Base-by-base conservation (phyloP, 2,329 filamentous ascomycete species). In the Proliferodiscus dingleyae region DNA sequence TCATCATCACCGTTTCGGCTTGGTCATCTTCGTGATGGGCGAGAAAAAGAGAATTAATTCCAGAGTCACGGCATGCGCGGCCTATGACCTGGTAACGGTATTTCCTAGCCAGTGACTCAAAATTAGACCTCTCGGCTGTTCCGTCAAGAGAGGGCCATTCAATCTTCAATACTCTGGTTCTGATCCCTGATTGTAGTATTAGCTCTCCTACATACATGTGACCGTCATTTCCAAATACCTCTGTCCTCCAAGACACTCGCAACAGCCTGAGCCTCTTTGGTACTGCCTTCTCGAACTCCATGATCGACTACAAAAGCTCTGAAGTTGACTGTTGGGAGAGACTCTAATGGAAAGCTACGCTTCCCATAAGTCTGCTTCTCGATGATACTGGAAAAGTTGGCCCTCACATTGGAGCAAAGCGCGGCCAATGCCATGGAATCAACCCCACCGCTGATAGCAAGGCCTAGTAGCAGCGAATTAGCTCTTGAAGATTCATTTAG, bases 391-490 rank as follows among this genome's bases (percentile, higher is more conserved):
- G 30, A 11, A 36, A 8, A 30, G 33, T 22, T 7, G 29, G 45
- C 21, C 30, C 54, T 43, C 66, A 65, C 28, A 76, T 58, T 37
- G 39, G 72, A 74, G 62, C 86, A 87, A 28, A 97, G 75, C 49
- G 73, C 81, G 45, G 89, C 89, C 49, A 98, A 72, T 22, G 91
- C 91, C 90, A 97, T 98, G n/a, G 91, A 97, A 66, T 98, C 93
- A 30, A 93, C 87, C 6, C 93, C 93, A 19, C 93, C 93, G 61
- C 90, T 96, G 50, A 97, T 73, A 13, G 90, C 93, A 48, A 97
- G 70, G 43, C 77, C 84, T 87, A 37, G 51, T 37, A 26, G 1
- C 7, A 18, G 6, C 13, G 16, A 18, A 8, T 33, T 32, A 24
- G 22, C n/a, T 42, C 22, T 22, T 11, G 11, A 33, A 24, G 19